Evolutionary conservation across 2,329 filamentous ascomycete genomes (phyloP).

Genomic region (Ceratocystiopsis sp.): DNA sequence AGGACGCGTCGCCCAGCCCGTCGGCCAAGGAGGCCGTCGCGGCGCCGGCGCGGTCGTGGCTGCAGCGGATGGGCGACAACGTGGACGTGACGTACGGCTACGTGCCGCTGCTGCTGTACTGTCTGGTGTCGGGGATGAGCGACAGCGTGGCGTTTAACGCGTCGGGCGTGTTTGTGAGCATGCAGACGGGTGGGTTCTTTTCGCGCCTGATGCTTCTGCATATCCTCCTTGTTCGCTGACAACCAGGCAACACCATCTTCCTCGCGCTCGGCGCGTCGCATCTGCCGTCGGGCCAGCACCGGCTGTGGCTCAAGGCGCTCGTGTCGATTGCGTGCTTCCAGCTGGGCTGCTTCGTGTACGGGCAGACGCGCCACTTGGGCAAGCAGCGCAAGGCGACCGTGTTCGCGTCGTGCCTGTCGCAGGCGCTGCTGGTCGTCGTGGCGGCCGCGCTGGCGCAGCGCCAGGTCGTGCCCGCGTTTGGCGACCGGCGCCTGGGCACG

Average conservation of each 20-base stretch:
- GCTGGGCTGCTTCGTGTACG: conserved; percentile 54
- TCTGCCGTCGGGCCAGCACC: conserved; percentile 37
- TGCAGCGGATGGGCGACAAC: conserved; percentile 4
- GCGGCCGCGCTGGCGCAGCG: conserved; percentile 36
- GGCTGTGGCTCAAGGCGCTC: conserved; percentile 53
- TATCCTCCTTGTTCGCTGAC: background rate
- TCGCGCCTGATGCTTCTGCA: background rate
- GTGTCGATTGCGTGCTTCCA: conserved; percentile 56
- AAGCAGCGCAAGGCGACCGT: conserved; percentile 48
- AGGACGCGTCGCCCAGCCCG: background rate
- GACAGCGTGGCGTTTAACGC: conserved; percentile 62
- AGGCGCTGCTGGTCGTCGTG: conserved; percentile 29
- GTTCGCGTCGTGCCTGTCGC: conserved; percentile 38
- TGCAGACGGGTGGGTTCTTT: conserved; percentile 51
- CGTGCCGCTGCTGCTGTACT: conserved; percentile 51
- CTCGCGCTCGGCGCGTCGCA: conserved; percentile 43
- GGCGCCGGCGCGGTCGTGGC: background rate
- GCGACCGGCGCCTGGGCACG: conserved; percentile 12
- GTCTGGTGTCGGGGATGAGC: conserved; percentile 59
- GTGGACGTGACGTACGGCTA: conserved; percentile 29
- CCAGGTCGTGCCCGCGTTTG: conserved; percentile 26
- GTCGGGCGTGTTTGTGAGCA: conserved; percentile 67
- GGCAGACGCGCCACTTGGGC: conserved; percentile 46
- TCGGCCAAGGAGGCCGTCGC: background rate
- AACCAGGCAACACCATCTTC: conserved; percentile 59